A percentile compares a stretch with the other conserved stretches of the same genome.
Evolutionary conservation across 139 green algal species (phyloP).

Genomic region (Mesotaenium endlicherianum): DNA sequence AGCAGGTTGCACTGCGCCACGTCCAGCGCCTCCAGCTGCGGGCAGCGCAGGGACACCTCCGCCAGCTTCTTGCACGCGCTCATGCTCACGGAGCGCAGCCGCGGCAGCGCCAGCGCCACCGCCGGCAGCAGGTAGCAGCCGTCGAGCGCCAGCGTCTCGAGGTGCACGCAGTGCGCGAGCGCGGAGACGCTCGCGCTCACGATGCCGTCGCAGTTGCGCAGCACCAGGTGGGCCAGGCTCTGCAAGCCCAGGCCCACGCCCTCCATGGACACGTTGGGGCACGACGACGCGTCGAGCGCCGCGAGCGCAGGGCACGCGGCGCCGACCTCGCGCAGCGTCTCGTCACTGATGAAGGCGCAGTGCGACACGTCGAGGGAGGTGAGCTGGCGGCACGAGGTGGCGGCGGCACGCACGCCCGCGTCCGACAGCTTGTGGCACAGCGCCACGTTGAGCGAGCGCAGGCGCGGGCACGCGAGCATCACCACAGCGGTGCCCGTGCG

Average conservation of each 20-base stretch:
- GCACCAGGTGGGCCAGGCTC: not conserved
- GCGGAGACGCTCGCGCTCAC: not conserved
- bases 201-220: not conserved
- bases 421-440: not conserved
- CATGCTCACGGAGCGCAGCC: constrained; percentile 9
- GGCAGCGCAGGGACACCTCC: not conserved
- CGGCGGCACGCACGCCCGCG: not conserved
- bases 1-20: not conserved
- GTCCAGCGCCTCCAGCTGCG: not conserved
- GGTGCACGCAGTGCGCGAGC: not conserved
- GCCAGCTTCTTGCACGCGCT: not conserved
- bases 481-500: not conserved
- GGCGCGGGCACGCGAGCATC: not conserved
- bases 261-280: not conserved
- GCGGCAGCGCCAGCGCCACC: not conserved
- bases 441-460: not conserved
- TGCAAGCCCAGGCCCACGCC: too few relatives aligned
- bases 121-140: not conserved
- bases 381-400: not conserved
- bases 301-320: not conserved
- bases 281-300: not conserved
- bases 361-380: not conserved
- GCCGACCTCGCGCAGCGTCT: not conserved
- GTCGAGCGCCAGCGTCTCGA: not conserved
- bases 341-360: not conserved